Conservation (phyloP, 768 basidiomycete genomes). For the Auricularia cornea region DNA sequence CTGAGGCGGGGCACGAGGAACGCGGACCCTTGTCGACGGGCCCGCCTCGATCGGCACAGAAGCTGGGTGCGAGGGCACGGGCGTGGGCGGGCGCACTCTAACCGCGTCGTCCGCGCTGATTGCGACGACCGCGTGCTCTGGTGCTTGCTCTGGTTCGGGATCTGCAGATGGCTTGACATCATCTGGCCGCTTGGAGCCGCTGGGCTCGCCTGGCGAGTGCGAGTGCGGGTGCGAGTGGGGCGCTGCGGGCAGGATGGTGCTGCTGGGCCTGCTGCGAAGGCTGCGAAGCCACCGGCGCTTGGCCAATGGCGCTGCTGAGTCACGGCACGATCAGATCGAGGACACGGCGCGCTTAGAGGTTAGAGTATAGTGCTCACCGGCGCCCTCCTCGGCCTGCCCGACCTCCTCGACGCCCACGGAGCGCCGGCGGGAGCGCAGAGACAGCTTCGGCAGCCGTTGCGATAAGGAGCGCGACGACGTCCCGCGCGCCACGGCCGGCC, state of each 20-base stretch:
- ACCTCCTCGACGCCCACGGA: not conserved
- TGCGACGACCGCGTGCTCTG: not conserved
- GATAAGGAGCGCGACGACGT: not conserved
- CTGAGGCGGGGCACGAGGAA: not conserved
- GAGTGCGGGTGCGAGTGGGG: not conserved
- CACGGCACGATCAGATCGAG: not conserved
- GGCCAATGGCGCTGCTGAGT: not conserved
- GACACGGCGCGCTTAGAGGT: not conserved
- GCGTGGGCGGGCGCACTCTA: too few species aligned
- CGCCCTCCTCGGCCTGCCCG: not conserved
- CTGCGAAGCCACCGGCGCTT: not conserved
- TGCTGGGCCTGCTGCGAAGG: not conserved
- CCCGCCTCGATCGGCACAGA: not conserved
- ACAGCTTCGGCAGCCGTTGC: not conserved
- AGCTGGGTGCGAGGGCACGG: not conserved
- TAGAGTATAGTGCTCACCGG: not conserved
- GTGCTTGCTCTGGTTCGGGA: not conserved
- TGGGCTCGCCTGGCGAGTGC: not conserved
- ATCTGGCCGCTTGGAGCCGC: not conserved
- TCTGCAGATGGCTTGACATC: not conserved
- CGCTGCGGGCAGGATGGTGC: not conserved
- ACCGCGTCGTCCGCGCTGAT: too few species aligned
- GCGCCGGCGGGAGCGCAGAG: not conserved
- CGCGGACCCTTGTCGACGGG: not conserved
- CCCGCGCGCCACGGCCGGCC: not conserved